These are phyloP conservation scores for Arthroderma sp. DNA, from an alignment of 2,329 filamentous ascomycete genomes.

Conservation along the genomic window DNA sequence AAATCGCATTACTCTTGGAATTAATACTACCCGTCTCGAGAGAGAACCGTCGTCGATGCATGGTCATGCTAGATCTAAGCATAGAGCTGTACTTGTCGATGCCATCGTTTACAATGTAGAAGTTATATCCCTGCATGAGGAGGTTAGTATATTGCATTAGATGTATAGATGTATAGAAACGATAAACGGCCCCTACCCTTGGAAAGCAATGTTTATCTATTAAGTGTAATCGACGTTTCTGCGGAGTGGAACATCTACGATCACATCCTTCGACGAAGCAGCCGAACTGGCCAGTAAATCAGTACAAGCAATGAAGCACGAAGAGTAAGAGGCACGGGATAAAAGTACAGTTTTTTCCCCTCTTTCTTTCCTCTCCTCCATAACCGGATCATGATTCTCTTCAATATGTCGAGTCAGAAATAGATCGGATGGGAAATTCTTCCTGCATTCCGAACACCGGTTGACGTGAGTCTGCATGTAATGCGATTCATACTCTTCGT, in stretches of 20 bases:
- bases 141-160: background rate
- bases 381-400: slow-evolving; percentile 78
- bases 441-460: slow-evolving; percentile 70
- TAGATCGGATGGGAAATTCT: slow-evolving; percentile 76
- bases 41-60: slow-evolving; percentile 27
- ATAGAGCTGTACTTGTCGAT: slow-evolving; percentile 75
- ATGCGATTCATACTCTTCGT: slow-evolving; percentile 75
- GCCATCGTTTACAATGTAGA: slow-evolving; percentile 75
- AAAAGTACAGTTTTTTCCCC: slow-evolving; percentile 69
- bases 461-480: slow-evolving; percentile 72
- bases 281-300: slow-evolving; percentile 47
- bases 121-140: slow-evolving; percentile 58
- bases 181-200: slow-evolving; percentile 31
- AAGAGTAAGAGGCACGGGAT: background rate
- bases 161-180: background rate
- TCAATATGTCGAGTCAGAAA: slow-evolving; percentile 75
- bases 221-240: slow-evolving; percentile 76
- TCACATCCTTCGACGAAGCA: slow-evolving; percentile 89
- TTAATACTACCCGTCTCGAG: background rate
- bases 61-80: slow-evolving; percentile 40
- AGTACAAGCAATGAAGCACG: background rate
- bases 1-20: background rate
- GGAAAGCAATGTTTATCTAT: slow-evolving; percentile 94
- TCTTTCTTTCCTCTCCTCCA: slow-evolving; percentile 56
- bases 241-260: slow-evolving; percentile 65